phyloP scores from a whole-genome alignment of 768 basidiomycete species.

The Termitomyces sp. region DNA sequence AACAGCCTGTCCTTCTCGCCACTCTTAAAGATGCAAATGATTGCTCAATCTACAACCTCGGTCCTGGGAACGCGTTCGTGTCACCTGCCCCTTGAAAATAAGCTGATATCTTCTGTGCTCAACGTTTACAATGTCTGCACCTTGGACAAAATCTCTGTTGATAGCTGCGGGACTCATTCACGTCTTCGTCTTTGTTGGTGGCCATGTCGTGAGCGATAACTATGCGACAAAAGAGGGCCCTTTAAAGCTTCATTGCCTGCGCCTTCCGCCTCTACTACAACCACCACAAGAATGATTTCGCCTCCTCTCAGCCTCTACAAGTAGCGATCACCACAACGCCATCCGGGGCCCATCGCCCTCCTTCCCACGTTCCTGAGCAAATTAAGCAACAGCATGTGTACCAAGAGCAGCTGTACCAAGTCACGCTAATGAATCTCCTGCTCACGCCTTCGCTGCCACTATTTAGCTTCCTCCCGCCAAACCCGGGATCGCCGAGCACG shows the following conservation, averaged over 20 bases:
- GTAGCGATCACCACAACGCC: conserved; percentile 30
- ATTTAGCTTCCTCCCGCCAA: conserved; percentile 55
- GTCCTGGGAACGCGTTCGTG: too few species aligned
- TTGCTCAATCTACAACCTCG: too few species aligned
- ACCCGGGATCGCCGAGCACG: neutral
- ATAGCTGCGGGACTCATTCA: conserved; percentile 3
- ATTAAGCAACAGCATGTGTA: neutral
- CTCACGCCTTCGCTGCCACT: conserved; percentile 98
- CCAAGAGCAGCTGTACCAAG: neutral
- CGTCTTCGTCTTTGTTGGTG: neutral
- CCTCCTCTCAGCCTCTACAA: conserved; percentile 19
- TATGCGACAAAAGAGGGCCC: too few species aligned
- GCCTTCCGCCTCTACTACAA: neutral
- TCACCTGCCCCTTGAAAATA: too few species aligned
- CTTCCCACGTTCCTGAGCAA: conserved; percentile 53
- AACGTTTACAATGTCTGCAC: conserved; percentile 2
- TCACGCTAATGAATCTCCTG: conserved; percentile 31
- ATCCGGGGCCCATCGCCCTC: conserved; percentile 66
- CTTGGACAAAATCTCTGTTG: conserved; percentile 2
- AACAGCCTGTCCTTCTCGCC: too few species aligned
- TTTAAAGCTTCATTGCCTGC: too few species aligned
- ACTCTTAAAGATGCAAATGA: too few species aligned
- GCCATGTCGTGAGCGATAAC: neutral
- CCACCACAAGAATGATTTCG: conserved; percentile 28
- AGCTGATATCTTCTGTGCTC: too few species aligned